Conservation (phyloP, 1,139 yeast species). For the Martiniozyma asiatica region DNA sequence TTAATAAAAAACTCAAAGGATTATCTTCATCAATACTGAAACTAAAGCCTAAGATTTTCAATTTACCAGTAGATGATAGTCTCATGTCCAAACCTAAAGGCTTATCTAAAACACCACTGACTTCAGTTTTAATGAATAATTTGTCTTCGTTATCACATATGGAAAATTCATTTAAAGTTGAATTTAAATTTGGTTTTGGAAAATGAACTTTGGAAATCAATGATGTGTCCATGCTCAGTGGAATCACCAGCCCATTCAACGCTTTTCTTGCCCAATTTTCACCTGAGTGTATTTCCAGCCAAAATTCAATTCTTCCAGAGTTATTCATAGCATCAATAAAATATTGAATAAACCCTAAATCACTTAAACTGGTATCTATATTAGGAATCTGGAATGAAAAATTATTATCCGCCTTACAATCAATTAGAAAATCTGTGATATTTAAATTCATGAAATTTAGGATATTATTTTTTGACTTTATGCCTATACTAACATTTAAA, state of each 20-base stretch:
- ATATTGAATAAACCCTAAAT: conserved; percentile 1
- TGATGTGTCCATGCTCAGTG: background rate
- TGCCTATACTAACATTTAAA: conserved; percentile 1
- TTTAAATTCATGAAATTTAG: background rate
- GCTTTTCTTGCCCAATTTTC: conserved; percentile 3
- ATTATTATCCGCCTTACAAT: background rate
- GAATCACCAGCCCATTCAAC: conserved; percentile 1
- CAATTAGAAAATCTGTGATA: background rate
- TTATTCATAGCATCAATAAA: background rate
- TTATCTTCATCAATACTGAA: background rate
- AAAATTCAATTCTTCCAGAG: background rate
- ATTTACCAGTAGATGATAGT: too few species aligned
- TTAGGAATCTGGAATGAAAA: background rate
- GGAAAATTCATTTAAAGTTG: background rate
- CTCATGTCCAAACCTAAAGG: conserved; percentile 1
- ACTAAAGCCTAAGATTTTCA: conserved; percentile 1
- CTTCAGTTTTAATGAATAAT: background rate
- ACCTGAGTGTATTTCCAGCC: conserved; percentile 3
- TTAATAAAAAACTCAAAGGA: background rate
- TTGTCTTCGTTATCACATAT: background rate
- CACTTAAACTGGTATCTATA: background rate
- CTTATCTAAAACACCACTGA: background rate
- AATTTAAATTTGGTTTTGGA: background rate
- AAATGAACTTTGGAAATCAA: background rate
- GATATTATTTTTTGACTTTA: background rate